Conservation (phyloP, 1,284 basidiomycete species). For the Sanguinoderma infundibulare region DNA sequence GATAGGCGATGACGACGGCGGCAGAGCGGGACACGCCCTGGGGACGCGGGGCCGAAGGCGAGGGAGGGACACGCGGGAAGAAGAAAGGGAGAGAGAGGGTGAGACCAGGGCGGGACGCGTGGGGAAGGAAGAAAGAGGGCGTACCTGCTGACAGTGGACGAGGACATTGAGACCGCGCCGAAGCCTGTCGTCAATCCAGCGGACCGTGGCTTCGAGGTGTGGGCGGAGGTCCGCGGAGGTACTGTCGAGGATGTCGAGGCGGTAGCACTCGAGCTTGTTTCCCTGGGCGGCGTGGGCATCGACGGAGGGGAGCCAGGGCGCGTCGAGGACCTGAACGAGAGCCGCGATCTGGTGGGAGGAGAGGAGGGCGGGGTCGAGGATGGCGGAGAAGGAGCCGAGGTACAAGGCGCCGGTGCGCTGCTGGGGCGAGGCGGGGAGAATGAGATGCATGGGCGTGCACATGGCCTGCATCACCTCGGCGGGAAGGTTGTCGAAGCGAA, state of each 20-base stretch:
- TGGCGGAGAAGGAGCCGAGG: constrained; percentile 44
- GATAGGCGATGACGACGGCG: constrained; percentile 70
- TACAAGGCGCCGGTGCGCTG: constrained; percentile 40
- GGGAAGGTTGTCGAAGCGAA: constrained; percentile 70
- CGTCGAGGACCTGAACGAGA: constrained; percentile 73
- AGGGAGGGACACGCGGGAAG: constrained; percentile 14
- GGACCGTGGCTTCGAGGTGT: constrained; percentile 59
- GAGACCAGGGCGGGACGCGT: background rate
- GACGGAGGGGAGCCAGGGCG: constrained; percentile 65
- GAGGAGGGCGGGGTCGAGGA: constrained; percentile 40
- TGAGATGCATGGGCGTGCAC: constrained; percentile 80
- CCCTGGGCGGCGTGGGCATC: constrained; percentile 48
- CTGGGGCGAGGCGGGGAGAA: constrained; percentile 46
- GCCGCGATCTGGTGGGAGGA: constrained; percentile 53
- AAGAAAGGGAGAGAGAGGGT: background rate
- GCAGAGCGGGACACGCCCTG: constrained; percentile 72
- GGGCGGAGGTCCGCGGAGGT: constrained; percentile 55
- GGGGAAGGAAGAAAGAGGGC: constrained; percentile 18
- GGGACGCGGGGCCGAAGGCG: constrained; percentile 14
- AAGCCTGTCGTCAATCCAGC: constrained; percentile 57
- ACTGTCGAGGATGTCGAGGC: constrained; percentile 67
- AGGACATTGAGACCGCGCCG: constrained; percentile 56
- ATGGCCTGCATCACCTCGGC: constrained; percentile 77
- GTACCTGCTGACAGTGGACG: constrained; percentile 71
- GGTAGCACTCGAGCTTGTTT: constrained; percentile 58